Evolutionary conservation across 192 early-diverging fungal genomes (phyloP), one percentile per base, ranked within the genome.

Genomic region (Mortierella alpina): DNA sequence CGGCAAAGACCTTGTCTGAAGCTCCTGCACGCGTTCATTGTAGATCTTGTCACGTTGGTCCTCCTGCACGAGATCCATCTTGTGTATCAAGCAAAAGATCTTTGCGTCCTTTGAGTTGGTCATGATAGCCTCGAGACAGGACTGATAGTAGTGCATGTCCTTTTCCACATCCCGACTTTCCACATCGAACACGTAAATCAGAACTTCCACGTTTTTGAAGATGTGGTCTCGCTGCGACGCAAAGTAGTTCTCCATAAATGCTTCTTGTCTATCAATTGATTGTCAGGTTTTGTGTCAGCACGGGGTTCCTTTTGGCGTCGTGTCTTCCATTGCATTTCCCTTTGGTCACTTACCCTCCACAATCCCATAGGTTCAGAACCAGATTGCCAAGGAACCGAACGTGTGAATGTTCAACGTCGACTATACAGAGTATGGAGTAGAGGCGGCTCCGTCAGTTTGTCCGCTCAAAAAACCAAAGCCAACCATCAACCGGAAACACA

Each of bases 151-250:
- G 53, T 89, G 83, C 86, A 98, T 88, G 80, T 99, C 98, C 79
- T 93, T 92, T 73, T 97, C 95, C 56, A 91, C 87, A 68, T 98
- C 96, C 40, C 94, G 87, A 44, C 91, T 93, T 84, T 98, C 97
- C 48, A 98, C 90, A 84, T 99, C 96, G 86, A 99, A 98, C 63
- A 99, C 96, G 72, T 98, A 99, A 72, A 99, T 99, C 17, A 99
- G 88, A n/a, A 99, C 96, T 84, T 99, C 96, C 5, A 99, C 98
- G 83, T 98, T 97, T 53, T 94, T 91, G 82, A 99, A 99, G 57
- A 99, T 96, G 71, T 95, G 94, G 64, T 99, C 97, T 61, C 93
- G 87, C 60, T 98, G 94, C 48, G 94, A 90, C 7, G 92, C 90
- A 86, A 98, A 92, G 83, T 97, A 99, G 82, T 94, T 97, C 78